phyloP scores from a whole-genome alignment of 2,329 filamentous ascomycete genomes.

The Aspergillus sp. region DNA sequence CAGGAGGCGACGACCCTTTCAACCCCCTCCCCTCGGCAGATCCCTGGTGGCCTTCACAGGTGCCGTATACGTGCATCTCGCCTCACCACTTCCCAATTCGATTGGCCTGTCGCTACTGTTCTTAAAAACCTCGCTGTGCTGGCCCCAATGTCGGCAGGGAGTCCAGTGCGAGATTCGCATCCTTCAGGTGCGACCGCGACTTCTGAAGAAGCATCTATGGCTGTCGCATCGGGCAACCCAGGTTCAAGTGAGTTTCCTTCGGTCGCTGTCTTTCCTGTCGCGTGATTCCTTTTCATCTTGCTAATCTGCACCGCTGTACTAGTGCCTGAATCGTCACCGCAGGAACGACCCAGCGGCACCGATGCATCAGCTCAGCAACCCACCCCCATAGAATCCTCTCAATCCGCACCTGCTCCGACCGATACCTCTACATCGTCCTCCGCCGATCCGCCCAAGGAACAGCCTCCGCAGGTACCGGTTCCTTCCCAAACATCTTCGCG shows the following conservation, averaged over 20 bases:
- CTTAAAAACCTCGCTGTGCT: constrained; percentile 14
- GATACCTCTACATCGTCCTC: constrained; percentile 8
- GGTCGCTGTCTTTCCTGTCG: constrained; percentile 1
- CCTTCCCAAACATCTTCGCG: constrained; percentile 32
- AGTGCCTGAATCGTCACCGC: constrained; percentile 19
- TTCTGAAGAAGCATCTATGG: constrained; percentile 25
- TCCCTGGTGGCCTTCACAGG: constrained; percentile 13
- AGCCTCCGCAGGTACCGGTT: constrained; percentile 27
- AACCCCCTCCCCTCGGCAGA: constrained; percentile 12
- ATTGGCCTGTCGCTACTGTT: constrained; percentile 6
- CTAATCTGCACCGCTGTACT: constrained; percentile 8
- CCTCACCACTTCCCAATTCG: constrained; percentile 3
- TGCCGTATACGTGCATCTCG: constrained; percentile 6
- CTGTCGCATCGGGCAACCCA: constrained; percentile 17
- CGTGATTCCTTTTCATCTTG: constrained; percentile 2
- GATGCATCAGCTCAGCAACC: constrained; percentile 15
- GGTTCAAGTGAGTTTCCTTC: constrained; percentile 19
- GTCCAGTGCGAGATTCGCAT: constrained; percentile 22
- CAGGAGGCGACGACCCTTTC: constrained; percentile 17
- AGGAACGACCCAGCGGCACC: constrained; percentile 12
- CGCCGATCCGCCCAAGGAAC: constrained; percentile 25
- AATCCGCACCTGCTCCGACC: constrained; percentile 10
- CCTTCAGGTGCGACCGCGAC: constrained; percentile 20
- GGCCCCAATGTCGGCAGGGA: constrained; percentile 27
- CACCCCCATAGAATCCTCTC: constrained; percentile 8